Percentiles rank a stretch among this genome's conserved stretches.
These are phyloP conservation scores for Sicyos baderoa DNA, from an alignment of 306 rosid genomes.

Conservation along the genomic window DNA sequence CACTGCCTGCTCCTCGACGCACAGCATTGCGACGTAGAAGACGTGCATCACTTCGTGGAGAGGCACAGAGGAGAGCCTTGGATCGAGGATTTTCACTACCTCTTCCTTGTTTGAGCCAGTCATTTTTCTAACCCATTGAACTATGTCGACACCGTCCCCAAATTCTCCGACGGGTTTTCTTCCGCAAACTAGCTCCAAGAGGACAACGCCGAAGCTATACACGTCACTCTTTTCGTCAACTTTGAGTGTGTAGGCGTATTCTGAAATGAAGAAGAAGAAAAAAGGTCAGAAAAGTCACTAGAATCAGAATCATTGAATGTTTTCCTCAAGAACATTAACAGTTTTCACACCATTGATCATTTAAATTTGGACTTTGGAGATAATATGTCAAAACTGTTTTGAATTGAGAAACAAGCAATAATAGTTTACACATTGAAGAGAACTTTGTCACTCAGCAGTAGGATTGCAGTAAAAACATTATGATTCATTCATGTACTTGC, in stretches of 20 bases:
- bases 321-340: not conserved
- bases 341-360: constrained; percentile 6
- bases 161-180: constrained; percentile 11
- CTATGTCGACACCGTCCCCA: constrained; percentile 41
- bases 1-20: constrained; percentile 91
- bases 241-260: constrained; percentile 12
- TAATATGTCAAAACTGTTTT: not conserved
- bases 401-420: not conserved
- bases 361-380: not conserved
- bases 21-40: constrained; percentile 82
- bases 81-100: constrained; percentile 53
- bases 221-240: constrained; percentile 21
- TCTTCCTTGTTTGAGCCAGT: constrained; percentile 19
- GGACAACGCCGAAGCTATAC: constrained; percentile 48
- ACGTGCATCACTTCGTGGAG: constrained; percentile 85
- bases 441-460: not conserved
- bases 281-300: not conserved
- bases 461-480: constrained; percentile 3
- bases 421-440: not conserved
- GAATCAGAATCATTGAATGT: not conserved
- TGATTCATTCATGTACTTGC: constrained; percentile 7
- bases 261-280: not conserved
- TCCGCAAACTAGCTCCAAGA: constrained; percentile 11
- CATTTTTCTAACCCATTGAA: constrained; percentile 81
- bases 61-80: constrained; percentile 77